phyloP scores from a whole-genome alignment of 371 early-diverging fungal genomes.

The Syncephalastrum monosporum region DNA sequence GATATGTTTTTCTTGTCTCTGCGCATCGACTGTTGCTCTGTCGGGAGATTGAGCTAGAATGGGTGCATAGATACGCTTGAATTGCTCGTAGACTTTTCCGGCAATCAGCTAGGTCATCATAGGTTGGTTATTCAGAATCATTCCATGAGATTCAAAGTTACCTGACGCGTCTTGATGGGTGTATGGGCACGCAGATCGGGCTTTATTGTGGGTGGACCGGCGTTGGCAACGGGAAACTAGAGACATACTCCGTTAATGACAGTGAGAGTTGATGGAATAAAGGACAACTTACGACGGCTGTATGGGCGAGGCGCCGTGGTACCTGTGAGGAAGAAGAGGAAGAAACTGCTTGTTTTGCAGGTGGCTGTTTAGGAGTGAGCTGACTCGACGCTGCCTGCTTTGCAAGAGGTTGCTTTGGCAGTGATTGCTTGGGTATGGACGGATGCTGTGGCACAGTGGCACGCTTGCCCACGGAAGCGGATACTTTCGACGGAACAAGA shows the following conservation, averaged over 20 bases:
- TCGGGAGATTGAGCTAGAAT: conserved; percentile 7
- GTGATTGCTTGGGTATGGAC: too few relatives aligned
- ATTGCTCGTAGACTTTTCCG: conserved; percentile 37
- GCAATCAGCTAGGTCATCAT: conserved; percentile 21
- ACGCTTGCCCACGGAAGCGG: not conserved
- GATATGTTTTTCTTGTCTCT: conserved; percentile 31
- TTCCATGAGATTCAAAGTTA: not conserved
- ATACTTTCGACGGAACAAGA: too few relatives aligned
- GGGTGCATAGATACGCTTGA: conserved; percentile 33
- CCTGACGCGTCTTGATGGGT: conserved; percentile 39
- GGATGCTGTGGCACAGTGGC: not conserved
- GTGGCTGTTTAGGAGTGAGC: too few relatives aligned
- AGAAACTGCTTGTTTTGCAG: not conserved
- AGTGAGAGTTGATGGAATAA: not conserved
- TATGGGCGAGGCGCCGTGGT: not conserved
- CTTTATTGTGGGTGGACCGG: conserved; percentile 34
- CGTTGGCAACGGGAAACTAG: not conserved
- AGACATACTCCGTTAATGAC: not conserved
- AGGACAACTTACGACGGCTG: not conserved
- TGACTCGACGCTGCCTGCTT: not conserved
- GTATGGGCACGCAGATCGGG: conserved; percentile 29
- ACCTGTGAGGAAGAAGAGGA: conserved; percentile 3
- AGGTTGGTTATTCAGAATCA: not conserved
- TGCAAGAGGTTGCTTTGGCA: not conserved
- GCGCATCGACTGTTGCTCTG: conserved; percentile 33